Evolutionary conservation across 371 early-diverging fungal species (phyloP).

Genomic region (Mortierella sp.): DNA sequence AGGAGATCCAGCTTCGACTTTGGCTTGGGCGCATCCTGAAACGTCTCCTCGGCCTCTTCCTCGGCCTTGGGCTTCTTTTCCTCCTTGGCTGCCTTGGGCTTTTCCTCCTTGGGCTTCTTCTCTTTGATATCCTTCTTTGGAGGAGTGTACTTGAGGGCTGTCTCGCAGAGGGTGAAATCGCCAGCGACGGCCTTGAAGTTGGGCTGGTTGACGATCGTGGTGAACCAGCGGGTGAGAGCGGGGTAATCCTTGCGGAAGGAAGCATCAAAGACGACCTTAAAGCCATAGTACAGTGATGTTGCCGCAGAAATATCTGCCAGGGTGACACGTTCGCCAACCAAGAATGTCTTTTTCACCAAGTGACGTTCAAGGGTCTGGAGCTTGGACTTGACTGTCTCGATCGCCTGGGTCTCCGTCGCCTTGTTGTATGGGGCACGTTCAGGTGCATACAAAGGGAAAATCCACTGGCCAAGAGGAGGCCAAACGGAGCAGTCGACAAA

Average conservation of each 20-base stretch:
- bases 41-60: constrained; percentile 67
- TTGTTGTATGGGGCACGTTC: constrained; percentile 67
- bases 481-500: constrained; percentile 74
- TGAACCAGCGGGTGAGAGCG: constrained; percentile 89
- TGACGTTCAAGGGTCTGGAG: constrained; percentile 76
- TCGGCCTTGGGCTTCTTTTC: constrained; percentile 53
- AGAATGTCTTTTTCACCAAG: constrained; percentile 81
- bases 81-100: constrained; percentile 34
- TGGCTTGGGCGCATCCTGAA: constrained; percentile 79
- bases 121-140: constrained; percentile 45
- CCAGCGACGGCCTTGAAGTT: constrained; percentile 83
- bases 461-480: constrained; percentile 64
- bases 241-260: constrained; percentile 78
- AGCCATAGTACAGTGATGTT: constrained; percentile 68
- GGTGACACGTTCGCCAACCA: constrained; percentile 90
- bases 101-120: constrained; percentile 64
- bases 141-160: constrained; percentile 58
- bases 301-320: constrained; percentile 86
- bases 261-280: constrained; percentile 68
- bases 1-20: constrained; percentile 91
- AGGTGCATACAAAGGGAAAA: constrained; percentile 76
- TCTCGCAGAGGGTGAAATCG: constrained; percentile 69
- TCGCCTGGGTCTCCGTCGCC: constrained; percentile 70
- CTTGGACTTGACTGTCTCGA: constrained; percentile 70
- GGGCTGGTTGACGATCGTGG: constrained; percentile 81